These are phyloP conservation scores for Cryptococcus sp. DNA, from an alignment of 1,284 basidiomycete genomes.

Conservation along the genomic window DNA sequence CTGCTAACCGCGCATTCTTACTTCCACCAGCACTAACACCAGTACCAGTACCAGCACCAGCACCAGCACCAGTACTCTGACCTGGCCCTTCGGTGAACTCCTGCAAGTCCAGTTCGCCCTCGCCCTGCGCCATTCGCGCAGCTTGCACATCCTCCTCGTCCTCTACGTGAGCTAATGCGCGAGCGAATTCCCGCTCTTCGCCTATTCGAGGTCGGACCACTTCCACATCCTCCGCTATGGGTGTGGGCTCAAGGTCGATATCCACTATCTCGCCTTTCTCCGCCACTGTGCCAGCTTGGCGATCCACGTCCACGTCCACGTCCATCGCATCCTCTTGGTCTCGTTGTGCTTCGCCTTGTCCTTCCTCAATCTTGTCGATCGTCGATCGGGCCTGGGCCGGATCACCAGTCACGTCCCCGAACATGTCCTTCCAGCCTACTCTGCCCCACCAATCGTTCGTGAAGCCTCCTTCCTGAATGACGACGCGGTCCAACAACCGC, in stretches of 20 bases:
- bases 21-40: neutral
- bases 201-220: constrained; percentile 36
- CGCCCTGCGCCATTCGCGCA: constrained; percentile 72
- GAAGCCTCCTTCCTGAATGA: constrained; percentile 93
- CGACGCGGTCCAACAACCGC: constrained; percentile 82
- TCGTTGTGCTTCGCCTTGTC: constrained; percentile 50
- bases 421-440: constrained; percentile 81
- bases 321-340: constrained; percentile 26
- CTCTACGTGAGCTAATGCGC: constrained; percentile 79
- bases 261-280: constrained; percentile 36
- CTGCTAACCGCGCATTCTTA: neutral
- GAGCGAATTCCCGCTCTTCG: constrained; percentile 58
- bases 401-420: constrained; percentile 56
- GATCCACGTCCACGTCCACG: constrained; percentile 40
- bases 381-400: neutral
- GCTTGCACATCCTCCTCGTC: constrained; percentile 83
- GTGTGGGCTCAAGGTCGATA: constrained; percentile 30
- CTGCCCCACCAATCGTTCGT: constrained; percentile 59
- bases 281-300: constrained; percentile 1
- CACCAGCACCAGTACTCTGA: neutral
- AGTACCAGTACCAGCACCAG: neutral
- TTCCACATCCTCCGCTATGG: constrained; percentile 35
- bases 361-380: neutral
- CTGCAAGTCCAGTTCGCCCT: constrained; percentile 76
- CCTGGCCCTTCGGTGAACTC: constrained; percentile 65